Base-by-base conservation (phyloP, 768 basidiomycete species). In the Termitomyces sp. region DNA sequence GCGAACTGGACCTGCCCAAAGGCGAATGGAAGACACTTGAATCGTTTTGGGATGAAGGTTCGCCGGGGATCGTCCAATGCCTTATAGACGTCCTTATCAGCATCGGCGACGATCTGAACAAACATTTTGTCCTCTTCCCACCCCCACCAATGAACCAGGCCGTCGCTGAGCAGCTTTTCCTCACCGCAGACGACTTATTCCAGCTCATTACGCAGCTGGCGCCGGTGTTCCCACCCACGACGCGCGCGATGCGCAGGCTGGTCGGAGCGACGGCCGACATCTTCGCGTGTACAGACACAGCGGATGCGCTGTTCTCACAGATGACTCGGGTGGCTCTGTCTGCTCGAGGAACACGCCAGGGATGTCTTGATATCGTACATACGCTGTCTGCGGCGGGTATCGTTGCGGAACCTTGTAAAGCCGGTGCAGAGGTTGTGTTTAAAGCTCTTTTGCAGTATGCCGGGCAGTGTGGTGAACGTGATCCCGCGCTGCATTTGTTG, bases 31-130 rank as follows among this genome's bases (percentile, higher is more conserved):
- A 70, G 12, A 71, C 84, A 10, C 69, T 88, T 12, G 73, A 84
- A 52, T 73, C 77, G 1, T 78, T 85, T 49, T 88, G 89, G 87
- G 74, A 77, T 5, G 84, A 86, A 60, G 73, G 79, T 3, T 72
- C 73, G 5, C 82, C 84, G 57, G 85, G 85, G 17, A 69, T 89
- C 43, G 63, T 83, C 14, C 76, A 79, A 11, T 82, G 82, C 21
- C 75, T 90, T 3, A 75, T 83, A 35, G 80, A 85, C 41, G 62
- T 82, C 49, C 72, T 85, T 50, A 61, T 69, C 14, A 77, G 75
- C 17, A 69, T 89, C 41, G 69, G 76, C 19, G 72, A 75, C 14
- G 86, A 89, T 59, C 71, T 90, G 35, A 78, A 75, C 53, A 67
- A 66, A 1, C 74, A 84, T 56, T 90, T 88, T 66, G 70, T 70